phyloP scores from a whole-genome alignment of 2,329 filamentous ascomycete species.

The Pyricularia grisea region DNA sequence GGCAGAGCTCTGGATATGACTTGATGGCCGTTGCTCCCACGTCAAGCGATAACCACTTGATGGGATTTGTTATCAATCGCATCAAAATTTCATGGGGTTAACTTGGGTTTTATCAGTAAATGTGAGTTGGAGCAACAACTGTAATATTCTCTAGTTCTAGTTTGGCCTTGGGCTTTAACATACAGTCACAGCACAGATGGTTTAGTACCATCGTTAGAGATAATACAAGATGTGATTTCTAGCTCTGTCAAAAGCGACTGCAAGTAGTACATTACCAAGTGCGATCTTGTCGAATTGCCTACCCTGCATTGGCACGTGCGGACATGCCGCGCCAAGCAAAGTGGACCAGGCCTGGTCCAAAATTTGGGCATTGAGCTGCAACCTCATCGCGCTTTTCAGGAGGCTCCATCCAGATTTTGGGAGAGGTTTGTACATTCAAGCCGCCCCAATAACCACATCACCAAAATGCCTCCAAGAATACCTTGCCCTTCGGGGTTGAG shows the following conservation, averaged over 20 bases:
- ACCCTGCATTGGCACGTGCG: slow-evolving; percentile 6
- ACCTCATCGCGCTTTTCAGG: background rate
- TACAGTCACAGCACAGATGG: too few relatives aligned
- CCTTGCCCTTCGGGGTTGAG: slow-evolving; percentile 49
- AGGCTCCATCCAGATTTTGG: background rate
- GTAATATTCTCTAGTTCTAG: background rate
- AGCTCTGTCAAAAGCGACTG: background rate
- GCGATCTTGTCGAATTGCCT: background rate
- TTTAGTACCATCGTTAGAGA: too few relatives aligned
- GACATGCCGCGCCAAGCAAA: background rate
- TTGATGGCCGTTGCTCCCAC: background rate
- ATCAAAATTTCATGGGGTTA: too few relatives aligned
- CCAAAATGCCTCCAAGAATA: slow-evolving; percentile 60
- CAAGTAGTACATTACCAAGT: background rate
- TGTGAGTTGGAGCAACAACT: background rate
- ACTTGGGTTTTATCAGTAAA: too few relatives aligned
- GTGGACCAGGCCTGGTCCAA: background rate
- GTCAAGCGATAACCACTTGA: background rate
- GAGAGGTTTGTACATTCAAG: background rate
- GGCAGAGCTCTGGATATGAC: background rate
- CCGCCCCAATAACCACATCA: slow-evolving; percentile 1
- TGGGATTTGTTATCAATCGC: background rate
- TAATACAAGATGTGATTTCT: background rate
- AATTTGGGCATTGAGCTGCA: background rate
- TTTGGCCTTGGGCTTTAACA: too few relatives aligned